Evolutionary conservation across 306 rosid genomes (phyloP).

Genomic region (Castanopsis chinensis): DNA sequence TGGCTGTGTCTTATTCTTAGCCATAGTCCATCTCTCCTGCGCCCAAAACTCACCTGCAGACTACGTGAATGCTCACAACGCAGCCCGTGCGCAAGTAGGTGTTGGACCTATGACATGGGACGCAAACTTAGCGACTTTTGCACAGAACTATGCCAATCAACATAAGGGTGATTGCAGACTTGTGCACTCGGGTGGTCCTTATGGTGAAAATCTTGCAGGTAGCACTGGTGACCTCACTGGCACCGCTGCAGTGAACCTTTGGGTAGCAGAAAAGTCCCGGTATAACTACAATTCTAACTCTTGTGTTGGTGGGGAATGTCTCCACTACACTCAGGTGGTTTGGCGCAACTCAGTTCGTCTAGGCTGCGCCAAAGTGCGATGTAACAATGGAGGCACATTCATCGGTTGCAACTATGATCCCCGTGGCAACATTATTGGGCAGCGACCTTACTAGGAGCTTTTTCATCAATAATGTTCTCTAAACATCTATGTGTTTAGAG

Average conservation of each 20-base stretch:
- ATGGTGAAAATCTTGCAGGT: slow-evolving; percentile 34
- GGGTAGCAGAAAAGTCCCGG: slow-evolving; percentile 30
- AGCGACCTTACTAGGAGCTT: slow-evolving; percentile 6
- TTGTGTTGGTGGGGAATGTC: slow-evolving; percentile 26
- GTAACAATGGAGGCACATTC: slow-evolving; percentile 23
- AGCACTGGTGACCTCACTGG: slow-evolving; percentile 18
- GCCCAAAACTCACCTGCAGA: slow-evolving; percentile 32
- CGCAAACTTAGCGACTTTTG: slow-evolving; percentile 12
- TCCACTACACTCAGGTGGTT: slow-evolving; percentile 43
- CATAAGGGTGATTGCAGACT: slow-evolving; percentile 18
- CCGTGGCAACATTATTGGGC: slow-evolving; percentile 21
- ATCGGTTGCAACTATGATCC: slow-evolving; percentile 33
- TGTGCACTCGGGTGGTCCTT: slow-evolving; percentile 23
- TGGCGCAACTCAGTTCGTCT: slow-evolving; percentile 37
- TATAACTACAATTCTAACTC: slow-evolving; percentile 26
- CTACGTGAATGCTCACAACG: slow-evolving; percentile 32
- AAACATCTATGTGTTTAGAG: too few species aligned
- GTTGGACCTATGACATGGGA: slow-evolving; percentile 21
- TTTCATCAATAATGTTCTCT: too few species aligned
- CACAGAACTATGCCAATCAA: slow-evolving; percentile 17
- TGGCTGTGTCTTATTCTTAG: not conserved
- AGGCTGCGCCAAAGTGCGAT: slow-evolving; percentile 41
- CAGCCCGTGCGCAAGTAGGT: slow-evolving; percentile 13
- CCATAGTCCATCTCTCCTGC: not conserved
- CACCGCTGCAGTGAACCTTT: slow-evolving; percentile 23